phyloP scores from a whole-genome alignment of 1,284 basidiomycete genomes.

The Puccinia novopanici region DNA sequence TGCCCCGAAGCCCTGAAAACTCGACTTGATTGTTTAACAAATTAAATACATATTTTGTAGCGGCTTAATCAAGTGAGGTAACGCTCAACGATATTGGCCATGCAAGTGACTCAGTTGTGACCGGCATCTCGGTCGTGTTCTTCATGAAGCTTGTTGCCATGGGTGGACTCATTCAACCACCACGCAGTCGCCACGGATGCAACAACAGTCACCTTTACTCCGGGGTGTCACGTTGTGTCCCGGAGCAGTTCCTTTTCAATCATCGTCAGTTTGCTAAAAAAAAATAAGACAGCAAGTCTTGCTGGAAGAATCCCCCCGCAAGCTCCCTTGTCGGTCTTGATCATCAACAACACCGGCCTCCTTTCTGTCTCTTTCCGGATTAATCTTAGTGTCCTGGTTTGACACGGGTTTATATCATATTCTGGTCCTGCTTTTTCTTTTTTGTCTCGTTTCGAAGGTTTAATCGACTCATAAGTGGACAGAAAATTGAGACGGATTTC shows the following conservation, averaged over 20 bases:
- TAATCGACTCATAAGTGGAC: no score
- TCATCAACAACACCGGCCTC: neutral
- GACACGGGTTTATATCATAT: neutral
- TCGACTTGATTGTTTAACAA: no score
- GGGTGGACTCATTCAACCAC: neutral
- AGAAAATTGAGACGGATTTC: no score
- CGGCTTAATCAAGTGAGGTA: no score
- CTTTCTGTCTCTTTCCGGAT: neutral
- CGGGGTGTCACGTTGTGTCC: neutral
- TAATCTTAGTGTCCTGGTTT: neutral
- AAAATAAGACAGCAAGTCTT: neutral
- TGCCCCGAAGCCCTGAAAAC: no score
- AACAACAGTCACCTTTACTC: neutral
- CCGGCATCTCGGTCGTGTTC: neutral
- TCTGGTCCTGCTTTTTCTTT: neutral
- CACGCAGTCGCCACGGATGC: slow-evolving; percentile 8
- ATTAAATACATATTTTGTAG: no score
- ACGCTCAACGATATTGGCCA: no score
- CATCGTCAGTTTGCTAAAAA: neutral
- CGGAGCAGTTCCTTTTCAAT: neutral
- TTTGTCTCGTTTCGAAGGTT: neutral
- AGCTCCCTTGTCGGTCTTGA: neutral
- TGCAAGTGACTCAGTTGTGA: neutral
- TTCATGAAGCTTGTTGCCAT: neutral
- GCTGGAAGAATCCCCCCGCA: neutral